Conservation (phyloP, 805 yeast species). For the Candida adriatica region DNA sequence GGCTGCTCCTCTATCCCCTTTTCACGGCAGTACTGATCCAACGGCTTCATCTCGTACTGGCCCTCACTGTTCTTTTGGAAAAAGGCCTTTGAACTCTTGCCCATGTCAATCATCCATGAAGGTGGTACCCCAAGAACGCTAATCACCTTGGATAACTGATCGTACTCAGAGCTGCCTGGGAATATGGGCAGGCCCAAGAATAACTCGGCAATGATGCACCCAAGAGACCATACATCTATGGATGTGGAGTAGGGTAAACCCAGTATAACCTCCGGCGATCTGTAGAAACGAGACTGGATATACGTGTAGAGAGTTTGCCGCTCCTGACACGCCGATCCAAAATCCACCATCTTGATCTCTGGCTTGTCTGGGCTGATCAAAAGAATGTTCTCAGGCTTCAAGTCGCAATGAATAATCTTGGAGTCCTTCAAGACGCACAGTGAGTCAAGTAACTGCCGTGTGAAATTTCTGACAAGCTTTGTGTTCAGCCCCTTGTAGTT, state of each 20-base stretch:
- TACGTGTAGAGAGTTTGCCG: conserved; percentile 84
- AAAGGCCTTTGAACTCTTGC: conserved; percentile 71
- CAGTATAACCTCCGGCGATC: conserved; percentile 90
- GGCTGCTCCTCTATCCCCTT: conserved; percentile 60
- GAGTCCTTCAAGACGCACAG: conserved; percentile 73
- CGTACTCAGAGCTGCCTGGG: conserved; percentile 92
- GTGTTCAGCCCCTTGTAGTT: conserved; percentile 87
- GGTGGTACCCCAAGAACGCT: conserved; percentile 86
- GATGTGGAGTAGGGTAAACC: conserved; percentile 91
- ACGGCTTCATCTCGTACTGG: conserved; percentile 24
- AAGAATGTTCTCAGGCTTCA: conserved; percentile 92
- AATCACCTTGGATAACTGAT: conserved; percentile 77
- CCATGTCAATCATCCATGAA: conserved; percentile 94
- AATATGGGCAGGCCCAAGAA: conserved; percentile 88
- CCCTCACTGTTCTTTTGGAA: conserved; percentile 24
- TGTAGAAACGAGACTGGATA: conserved; percentile 86
- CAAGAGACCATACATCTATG: conserved; percentile 97
- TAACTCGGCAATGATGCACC: conserved; percentile 86
- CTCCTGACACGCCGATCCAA: conserved; percentile 93
- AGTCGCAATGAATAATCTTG: conserved; percentile 89
- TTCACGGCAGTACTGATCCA: conserved; percentile 45
- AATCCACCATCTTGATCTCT: conserved; percentile 87
- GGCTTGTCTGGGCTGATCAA: conserved; percentile 60
- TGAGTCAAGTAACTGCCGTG: conserved; percentile 77
- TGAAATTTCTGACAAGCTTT: conserved; percentile 67